Evolutionary conservation across 495 filamentous ascomycete genomes (phyloP).

Genomic region (Pseudoneurospora amorphoporcata): DNA sequence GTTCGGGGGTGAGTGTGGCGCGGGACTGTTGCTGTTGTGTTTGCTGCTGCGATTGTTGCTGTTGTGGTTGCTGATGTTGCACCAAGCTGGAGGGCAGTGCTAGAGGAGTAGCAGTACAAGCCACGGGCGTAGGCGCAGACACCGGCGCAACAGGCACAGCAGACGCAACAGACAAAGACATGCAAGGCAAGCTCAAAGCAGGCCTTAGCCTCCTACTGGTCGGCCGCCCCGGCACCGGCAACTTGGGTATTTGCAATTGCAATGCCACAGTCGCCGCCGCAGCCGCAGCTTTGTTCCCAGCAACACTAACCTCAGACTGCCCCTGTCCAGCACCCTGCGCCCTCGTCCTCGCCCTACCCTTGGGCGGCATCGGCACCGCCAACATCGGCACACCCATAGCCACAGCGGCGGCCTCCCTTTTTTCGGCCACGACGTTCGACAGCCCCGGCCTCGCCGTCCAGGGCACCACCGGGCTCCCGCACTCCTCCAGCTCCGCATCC

Average conservation of each 20-base stretch:
- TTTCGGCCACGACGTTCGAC: neutral
- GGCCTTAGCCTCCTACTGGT: constrained; percentile 2
- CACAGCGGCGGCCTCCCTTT: neutral
- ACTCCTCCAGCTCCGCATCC: constrained; percentile 28
- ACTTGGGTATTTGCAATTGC: neutral
- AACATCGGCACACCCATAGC: constrained; percentile 9
- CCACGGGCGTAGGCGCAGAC: neutral
- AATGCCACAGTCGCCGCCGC: neutral
- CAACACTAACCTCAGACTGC: neutral
- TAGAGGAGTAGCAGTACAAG: neutral
- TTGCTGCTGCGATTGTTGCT: neutral
- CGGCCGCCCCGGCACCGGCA: constrained; percentile 7
- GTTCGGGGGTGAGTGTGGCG: constrained; percentile 8
- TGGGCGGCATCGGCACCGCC: constrained; percentile 5
- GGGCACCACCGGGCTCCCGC: constrained; percentile 24
- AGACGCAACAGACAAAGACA: neutral
- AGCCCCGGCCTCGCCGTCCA: constrained; percentile 1
- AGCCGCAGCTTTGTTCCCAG: neutral
- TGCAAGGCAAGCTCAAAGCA: neutral
- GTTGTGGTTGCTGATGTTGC: neutral
- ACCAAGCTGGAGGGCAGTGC: neutral
- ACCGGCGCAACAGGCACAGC: too few species aligned
- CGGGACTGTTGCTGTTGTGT: neutral
- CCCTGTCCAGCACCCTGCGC: neutral
- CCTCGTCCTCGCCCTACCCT: neutral